Evolutionary conservation across 192 early-diverging fungal species (phyloP).

Genomic region (Backusella liffmaniae): DNA sequence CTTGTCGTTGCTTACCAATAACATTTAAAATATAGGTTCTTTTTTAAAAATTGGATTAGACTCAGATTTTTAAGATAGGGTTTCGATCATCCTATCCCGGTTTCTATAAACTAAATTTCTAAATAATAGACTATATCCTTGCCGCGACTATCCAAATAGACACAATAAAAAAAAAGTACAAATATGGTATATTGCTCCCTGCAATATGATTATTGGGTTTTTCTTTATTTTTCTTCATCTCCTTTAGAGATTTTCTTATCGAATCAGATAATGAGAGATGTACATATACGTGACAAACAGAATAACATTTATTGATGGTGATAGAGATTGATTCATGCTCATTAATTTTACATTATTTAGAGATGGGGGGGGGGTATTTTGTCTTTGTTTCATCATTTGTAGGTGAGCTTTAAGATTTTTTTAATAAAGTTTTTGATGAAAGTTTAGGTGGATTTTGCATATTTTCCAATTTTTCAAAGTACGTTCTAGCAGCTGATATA

Average conservation of each 20-base stretch:
- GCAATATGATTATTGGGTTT: not conserved
- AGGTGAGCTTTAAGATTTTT: not conserved
- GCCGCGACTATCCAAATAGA: not conserved
- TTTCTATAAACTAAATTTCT: not conserved
- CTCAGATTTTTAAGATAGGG: not conserved
- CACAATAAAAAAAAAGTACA: not conserved
- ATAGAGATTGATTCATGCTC: not conserved
- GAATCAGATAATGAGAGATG: not conserved
- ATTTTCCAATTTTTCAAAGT: slow-evolving; percentile 78
- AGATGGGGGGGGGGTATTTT: not conserved
- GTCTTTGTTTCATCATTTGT: not conserved
- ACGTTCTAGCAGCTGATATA: slow-evolving; percentile 74
- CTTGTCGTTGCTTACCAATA: too few relatives aligned
- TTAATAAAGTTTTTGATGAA: not conserved
- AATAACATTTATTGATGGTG: not conserved
- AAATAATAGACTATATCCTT: not conserved
- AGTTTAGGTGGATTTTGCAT: not conserved
- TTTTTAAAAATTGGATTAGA: not conserved
- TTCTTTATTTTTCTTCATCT: not conserved
- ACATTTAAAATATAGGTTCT: too few relatives aligned
- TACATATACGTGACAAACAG: not conserved
- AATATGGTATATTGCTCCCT: not conserved
- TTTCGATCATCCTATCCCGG: not conserved
- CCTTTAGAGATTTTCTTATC: not conserved
- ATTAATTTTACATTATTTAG: not conserved